A percentile compares a stretch with the other conserved stretches of the same genome.
Conservation (phyloP, 2,329 filamentous ascomycete genomes). For the Decorospora gaudefroyi region DNA sequence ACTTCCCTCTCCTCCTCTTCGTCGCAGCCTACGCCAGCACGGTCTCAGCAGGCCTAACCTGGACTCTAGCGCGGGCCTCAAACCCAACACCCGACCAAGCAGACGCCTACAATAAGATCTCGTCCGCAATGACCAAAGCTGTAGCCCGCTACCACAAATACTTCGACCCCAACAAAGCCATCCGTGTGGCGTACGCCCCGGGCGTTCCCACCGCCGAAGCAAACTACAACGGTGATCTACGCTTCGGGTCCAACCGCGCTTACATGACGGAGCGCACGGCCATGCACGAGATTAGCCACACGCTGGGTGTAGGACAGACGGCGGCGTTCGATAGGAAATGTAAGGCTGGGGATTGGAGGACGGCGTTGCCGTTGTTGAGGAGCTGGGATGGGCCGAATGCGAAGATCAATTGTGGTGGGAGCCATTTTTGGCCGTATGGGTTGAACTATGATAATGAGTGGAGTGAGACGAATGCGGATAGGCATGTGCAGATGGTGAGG, state of each 20-base stretch:
- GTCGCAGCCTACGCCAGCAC: conserved; percentile 27
- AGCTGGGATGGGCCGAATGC: conserved; percentile 38
- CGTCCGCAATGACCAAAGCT: conserved; percentile 40
- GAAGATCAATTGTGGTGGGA: conserved; percentile 41
- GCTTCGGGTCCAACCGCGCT: conserved; percentile 39
- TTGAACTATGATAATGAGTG: conserved; percentile 44
- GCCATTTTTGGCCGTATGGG: conserved; percentile 45
- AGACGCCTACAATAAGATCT: conserved; percentile 41
- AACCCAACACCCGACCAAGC: conserved; percentile 40
- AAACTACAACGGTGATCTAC: conserved; percentile 43
- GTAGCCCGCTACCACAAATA: conserved; percentile 33
- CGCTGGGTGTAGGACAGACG: conserved; percentile 43
- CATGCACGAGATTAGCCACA: conserved; percentile 45
- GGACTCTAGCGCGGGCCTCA: conserved; percentile 34
- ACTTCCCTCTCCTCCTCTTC: conserved; percentile 27
- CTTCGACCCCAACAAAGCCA: conserved; percentile 32
- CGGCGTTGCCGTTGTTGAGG: conserved; percentile 38
- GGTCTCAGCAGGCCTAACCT: conserved; percentile 31
- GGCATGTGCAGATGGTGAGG: conserved; percentile 41
- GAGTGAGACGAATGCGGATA: conserved; percentile 43
- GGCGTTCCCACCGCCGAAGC: conserved; percentile 44
- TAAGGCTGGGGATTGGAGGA: conserved; percentile 38
- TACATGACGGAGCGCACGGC: conserved; percentile 46
- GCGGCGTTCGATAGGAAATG: conserved; percentile 39
- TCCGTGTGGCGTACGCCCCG: conserved; percentile 38